Conservation (phyloP, 345 rosid species). For the Eutrema yunnanense region DNA sequence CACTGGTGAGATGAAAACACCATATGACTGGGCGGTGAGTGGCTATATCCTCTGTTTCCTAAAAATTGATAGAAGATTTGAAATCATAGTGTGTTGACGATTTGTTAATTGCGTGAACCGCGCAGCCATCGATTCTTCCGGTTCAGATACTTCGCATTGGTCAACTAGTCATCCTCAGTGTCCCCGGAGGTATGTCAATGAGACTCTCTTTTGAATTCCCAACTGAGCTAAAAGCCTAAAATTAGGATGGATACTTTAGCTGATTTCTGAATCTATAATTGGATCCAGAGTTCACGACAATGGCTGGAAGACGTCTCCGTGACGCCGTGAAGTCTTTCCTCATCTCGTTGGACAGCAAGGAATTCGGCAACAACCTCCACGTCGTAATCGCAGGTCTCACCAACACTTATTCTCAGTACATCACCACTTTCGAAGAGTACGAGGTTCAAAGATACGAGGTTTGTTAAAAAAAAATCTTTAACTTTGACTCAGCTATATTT, state of each 20-base stretch:
- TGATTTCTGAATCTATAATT: not conserved
- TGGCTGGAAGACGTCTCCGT: conserved; percentile 99
- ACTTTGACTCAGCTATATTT: not conserved
- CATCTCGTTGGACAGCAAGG: conserved; percentile 25
- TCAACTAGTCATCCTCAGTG: conserved; percentile 83
- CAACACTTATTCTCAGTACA: conserved; percentile 69
- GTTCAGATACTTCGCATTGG: conserved; percentile 83
- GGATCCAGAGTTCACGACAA: conserved; percentile 64
- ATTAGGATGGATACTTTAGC: not conserved
- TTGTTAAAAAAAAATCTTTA: not conserved
- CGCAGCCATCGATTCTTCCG: conserved; percentile 94
- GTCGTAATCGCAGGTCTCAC: conserved; percentile 38
- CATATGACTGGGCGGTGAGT: conserved; percentile 98
- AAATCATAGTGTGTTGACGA: not conserved
- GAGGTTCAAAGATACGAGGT: conserved; percentile 96
- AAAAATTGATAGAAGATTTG: not conserved
- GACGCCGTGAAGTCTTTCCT: conserved; percentile 55
- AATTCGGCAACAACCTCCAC: conserved; percentile 37
- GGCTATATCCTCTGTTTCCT: not conserved
- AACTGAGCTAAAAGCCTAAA: not conserved
- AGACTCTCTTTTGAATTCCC: not conserved
- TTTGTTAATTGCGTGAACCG: not conserved
- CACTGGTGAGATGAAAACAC: conserved; percentile 95
- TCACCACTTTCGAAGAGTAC: conserved; percentile 89
- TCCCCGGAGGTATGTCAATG: conserved; percentile 75